Percentiles rank a stretch among this genome's conserved stretches.
These are phyloP conservation scores for Anthracocystis panici-leucophaei DNA, from an alignment of 1,284 basidiomycete genomes.

Conservation along the genomic window DNA sequence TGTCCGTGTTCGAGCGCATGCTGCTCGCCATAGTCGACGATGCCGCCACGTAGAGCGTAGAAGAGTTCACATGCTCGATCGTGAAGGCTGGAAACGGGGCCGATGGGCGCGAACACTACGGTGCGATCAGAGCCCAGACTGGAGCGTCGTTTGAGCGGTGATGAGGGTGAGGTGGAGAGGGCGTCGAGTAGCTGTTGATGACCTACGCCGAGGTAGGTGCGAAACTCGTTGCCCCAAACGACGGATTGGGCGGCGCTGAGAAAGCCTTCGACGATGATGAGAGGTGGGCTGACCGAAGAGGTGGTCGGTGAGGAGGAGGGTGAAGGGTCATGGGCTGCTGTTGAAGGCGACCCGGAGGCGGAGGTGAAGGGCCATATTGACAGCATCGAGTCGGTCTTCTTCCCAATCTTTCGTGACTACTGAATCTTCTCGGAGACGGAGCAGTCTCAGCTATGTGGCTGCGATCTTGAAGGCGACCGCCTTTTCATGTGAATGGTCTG, in stretches of 20 bases:
- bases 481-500: too few species aligned
- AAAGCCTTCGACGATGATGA: slow-evolving; percentile 75
- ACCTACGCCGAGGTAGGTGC: slow-evolving; percentile 40
- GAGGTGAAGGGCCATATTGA: slow-evolving; percentile 9
- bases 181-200: slow-evolving; percentile 39
- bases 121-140: slow-evolving; percentile 10
- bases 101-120: slow-evolving; percentile 65
- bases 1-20: slow-evolving; percentile 71
- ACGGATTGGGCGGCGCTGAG: slow-evolving; percentile 71
- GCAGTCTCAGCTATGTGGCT: too few species aligned
- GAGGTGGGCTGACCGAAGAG: slow-evolving; percentile 66
- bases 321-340: background rate
- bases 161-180: background rate
- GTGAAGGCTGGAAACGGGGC: slow-evolving; percentile 74
- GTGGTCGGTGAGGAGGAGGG: background rate
- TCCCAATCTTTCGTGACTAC: background rate
- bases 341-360: background rate
- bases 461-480: too few species aligned
- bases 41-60: slow-evolving; percentile 74
- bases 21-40: slow-evolving; percentile 72
- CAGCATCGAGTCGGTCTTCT: background rate
- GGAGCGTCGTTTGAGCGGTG: slow-evolving; percentile 7
- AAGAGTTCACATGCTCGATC: slow-evolving; percentile 76
- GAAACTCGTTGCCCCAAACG: slow-evolving; percentile 71
- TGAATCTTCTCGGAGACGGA: too few species aligned